Conservation (phyloP, 148 eudicot genomes). For the Salicornia ramosissima region DNA sequence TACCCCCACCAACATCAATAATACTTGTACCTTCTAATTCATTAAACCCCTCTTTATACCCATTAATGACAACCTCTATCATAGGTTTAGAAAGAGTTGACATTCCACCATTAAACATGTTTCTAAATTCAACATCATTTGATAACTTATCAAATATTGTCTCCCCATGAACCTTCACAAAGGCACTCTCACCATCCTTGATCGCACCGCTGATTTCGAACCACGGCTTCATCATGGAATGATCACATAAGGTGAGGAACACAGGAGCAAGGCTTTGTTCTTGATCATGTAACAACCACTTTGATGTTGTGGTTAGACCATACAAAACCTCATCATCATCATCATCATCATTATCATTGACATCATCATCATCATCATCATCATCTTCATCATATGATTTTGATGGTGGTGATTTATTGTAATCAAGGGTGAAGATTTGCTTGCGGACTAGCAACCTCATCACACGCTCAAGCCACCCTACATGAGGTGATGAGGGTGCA, state of each 20-base stretch:
- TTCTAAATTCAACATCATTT: slow-evolving; percentile 15
- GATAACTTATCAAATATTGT: background rate
- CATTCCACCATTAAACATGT: slow-evolving; percentile 31
- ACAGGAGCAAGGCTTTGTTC: slow-evolving; percentile 30
- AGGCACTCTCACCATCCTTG: slow-evolving; percentile 17
- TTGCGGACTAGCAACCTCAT: slow-evolving; percentile 18
- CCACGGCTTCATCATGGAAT: slow-evolving; percentile 6
- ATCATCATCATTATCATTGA: background rate
- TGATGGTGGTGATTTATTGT: background rate
- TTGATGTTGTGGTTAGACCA: slow-evolving; percentile 30
- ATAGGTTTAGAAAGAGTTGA: slow-evolving; percentile 16
- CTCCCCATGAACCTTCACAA: slow-evolving; percentile 21
- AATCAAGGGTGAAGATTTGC: slow-evolving; percentile 25
- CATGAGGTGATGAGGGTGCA: slow-evolving; percentile 17
- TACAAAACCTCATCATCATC: slow-evolving; percentile 12
- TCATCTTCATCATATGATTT: no score
- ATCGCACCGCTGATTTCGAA: slow-evolving; percentile 23
- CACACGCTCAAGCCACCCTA: slow-evolving; percentile 13
- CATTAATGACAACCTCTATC: slow-evolving; percentile 8
- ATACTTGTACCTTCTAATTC: slow-evolving; percentile 23
- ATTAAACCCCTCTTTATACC: slow-evolving; percentile 30
- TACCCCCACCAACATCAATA: slow-evolving; percentile 49
- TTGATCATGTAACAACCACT: slow-evolving; percentile 23
- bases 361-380: background rate
- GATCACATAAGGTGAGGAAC: slow-evolving; percentile 13